These are phyloP conservation scores for Lantana camara DNA, from an alignment of 257 asterid genomes.

Conservation along the genomic window DNA sequence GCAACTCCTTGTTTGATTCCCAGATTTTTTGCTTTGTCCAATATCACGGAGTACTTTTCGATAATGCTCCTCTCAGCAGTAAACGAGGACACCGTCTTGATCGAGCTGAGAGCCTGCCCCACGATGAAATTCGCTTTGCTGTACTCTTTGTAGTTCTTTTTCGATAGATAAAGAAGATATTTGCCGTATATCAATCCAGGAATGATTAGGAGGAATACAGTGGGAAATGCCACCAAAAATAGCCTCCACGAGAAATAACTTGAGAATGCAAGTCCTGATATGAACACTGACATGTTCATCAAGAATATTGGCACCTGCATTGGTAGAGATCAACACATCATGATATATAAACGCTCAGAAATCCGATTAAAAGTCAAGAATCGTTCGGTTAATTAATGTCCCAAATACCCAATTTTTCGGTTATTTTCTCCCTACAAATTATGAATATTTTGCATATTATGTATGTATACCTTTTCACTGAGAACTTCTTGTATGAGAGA, in stretches of 20 bases:
- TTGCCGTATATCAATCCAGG: constrained; percentile 81
- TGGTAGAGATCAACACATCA: not conserved
- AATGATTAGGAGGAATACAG: constrained; percentile 56
- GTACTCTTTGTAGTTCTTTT: constrained; percentile 61
- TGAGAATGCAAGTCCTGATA: constrained; percentile 70
- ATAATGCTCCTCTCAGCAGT: constrained; percentile 77
- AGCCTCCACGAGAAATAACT: constrained; percentile 77
- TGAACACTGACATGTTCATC: constrained; percentile 71
- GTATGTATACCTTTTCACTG: constrained; percentile 81
- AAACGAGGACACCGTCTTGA: constrained; percentile 77
- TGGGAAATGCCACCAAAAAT: constrained; percentile 73
- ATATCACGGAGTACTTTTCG: constrained; percentile 51
- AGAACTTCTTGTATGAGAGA: constrained; percentile 86
- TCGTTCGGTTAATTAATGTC: no score
- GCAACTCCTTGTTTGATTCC: constrained; percentile 89
- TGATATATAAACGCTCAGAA: not conserved
- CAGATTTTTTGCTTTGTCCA: constrained; percentile 57
- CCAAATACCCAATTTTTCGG: no score
- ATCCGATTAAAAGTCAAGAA: no score
- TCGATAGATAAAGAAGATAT: constrained; percentile 52
- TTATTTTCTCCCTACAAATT: no score
- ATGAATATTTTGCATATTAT: no score
- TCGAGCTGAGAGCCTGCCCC: constrained; percentile 78
- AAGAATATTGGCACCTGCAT: constrained; percentile 75
- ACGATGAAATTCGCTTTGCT: constrained; percentile 62